phyloP scores from a whole-genome alignment of 176 grass and related monocot genomes.

The Avena eriantha region DNA sequence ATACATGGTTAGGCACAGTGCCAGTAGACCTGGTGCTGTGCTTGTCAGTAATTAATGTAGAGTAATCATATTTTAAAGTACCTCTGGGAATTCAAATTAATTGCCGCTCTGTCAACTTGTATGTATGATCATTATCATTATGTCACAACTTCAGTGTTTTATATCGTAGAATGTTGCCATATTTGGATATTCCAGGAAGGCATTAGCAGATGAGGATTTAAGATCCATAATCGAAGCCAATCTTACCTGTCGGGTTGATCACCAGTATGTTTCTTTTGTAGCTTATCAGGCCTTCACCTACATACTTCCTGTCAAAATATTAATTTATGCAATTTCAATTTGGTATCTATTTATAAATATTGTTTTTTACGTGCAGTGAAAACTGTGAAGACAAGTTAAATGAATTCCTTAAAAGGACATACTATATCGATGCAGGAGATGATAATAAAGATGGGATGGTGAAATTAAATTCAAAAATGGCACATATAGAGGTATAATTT shows the following conservation, averaged over 20 bases:
- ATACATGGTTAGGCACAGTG: neutral
- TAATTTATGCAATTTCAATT: conserved; percentile 11
- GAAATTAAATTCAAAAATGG: conserved; percentile 76
- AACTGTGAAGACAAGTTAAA: conserved; percentile 91
- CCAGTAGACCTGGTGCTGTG: neutral
- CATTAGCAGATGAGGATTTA: conserved; percentile 64
- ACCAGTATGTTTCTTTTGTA: conserved; percentile 71
- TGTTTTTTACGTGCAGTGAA: conserved; percentile 64
- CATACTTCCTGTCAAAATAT: neutral
- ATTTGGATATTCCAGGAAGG: conserved; percentile 98
- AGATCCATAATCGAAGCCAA: conserved; percentile 85
- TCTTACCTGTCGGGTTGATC: conserved; percentile 94
- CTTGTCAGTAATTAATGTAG: conserved; percentile 6
- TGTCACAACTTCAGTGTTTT: conserved; percentile 41
- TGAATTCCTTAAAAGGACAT: conserved; percentile 85
- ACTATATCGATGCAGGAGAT: conserved; percentile 83
- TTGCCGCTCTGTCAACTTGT: neutral
- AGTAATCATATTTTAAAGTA: neutral
- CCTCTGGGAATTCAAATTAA: neutral
- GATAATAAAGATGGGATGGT: conserved; percentile 85
- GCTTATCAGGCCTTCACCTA: conserved; percentile 4
- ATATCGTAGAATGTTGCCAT: conserved; percentile 82
- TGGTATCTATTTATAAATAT: neutral
- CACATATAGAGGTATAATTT: conserved; percentile 76
- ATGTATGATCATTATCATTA: neutral